phyloP scores from a whole-genome alignment of 768 basidiomycete species.

The Daedaleopsis sinensis region DNA sequence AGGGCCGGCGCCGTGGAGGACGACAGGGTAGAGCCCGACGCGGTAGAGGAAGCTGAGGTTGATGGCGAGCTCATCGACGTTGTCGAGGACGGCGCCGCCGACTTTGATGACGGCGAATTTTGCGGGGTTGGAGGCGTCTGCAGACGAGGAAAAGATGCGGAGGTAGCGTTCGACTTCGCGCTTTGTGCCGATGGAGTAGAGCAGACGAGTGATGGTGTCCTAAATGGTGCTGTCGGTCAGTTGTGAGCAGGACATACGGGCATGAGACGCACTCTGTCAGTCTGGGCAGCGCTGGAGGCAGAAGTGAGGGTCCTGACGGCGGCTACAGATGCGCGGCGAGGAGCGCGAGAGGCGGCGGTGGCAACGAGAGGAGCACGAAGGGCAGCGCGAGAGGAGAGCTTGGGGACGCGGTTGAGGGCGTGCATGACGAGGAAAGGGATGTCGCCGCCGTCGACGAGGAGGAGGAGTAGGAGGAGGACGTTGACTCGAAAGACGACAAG shows the following conservation, averaged over 20 bases:
- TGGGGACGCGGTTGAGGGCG: conserved; percentile 27
- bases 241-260: conserved; percentile 1
- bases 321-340: conserved; percentile 8
- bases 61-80: conserved; percentile 91
- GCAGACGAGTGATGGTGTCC: conserved; percentile 96
- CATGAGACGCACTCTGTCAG: conserved; percentile 63
- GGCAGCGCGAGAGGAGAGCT: conserved; percentile 19
- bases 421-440: conserved; percentile 31
- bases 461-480: conserved; percentile 1
- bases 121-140: conserved; percentile 85
- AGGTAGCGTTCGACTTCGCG: conserved; percentile 98
- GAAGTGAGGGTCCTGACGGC: conserved; percentile 35
- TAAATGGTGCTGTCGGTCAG: conserved; percentile 33
- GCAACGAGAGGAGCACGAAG: conserved; percentile 53
- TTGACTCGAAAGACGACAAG: background rate
- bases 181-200: conserved; percentile 96
- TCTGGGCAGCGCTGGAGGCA: conserved; percentile 61
- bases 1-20: conserved; percentile 95
- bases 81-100: conserved; percentile 92
- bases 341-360: conserved; percentile 40
- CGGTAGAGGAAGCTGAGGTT: conserved; percentile 96
- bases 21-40: conserved; percentile 96
- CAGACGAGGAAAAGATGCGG: conserved; percentile 95
- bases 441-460: background rate
- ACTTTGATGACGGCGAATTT: conserved; percentile 99